Conservation (phyloP, 306 rosid genomes). For the Pyrus bretschneideri region DNA sequence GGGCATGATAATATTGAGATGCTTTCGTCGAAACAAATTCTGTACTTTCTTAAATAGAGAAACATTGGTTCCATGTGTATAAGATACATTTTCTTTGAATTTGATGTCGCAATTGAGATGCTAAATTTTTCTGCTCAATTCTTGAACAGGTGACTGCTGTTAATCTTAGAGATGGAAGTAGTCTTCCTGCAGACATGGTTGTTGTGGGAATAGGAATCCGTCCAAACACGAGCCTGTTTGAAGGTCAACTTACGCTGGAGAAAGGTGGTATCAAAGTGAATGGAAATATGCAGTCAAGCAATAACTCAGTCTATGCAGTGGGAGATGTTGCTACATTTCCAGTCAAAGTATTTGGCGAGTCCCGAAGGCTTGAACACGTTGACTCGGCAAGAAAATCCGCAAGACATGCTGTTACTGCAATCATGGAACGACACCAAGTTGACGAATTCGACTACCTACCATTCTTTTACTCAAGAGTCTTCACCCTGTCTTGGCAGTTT, state of each 20-base stretch:
- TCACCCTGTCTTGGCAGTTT: conserved; percentile 95
- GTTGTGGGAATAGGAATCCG: conserved; percentile 98
- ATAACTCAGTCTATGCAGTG: conserved; percentile 77
- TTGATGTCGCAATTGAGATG: no score
- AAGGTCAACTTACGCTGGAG: conserved; percentile 94
- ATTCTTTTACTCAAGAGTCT: conserved; percentile 90
- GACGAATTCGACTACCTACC: conserved; percentile 85
- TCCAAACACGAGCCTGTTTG: conserved; percentile 90
- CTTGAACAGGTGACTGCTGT: conserved; percentile 70
- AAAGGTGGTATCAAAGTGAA: conserved; percentile 99
- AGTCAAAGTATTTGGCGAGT: conserved; percentile 79
- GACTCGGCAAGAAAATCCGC: conserved; percentile 91
- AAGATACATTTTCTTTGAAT: background rate
- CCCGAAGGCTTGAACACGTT: conserved; percentile 89
- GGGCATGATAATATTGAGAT: no score
- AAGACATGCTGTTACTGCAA: conserved; percentile 61
- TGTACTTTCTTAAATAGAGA: no score
- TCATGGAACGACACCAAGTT: conserved; percentile 59
- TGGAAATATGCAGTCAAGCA: conserved; percentile 81
- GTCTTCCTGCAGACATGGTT: conserved; percentile 71
- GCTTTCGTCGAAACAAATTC: no score
- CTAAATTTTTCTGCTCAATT: conserved; percentile 1
- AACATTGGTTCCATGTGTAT: background rate
- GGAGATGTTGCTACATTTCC: conserved; percentile 99
- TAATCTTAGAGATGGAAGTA: conserved; percentile 72